Evolutionary conservation across 148 eudicot genomes (phyloP), one percentile per base, ranked within the genome.

Genomic region (Bassia scoparia): DNA sequence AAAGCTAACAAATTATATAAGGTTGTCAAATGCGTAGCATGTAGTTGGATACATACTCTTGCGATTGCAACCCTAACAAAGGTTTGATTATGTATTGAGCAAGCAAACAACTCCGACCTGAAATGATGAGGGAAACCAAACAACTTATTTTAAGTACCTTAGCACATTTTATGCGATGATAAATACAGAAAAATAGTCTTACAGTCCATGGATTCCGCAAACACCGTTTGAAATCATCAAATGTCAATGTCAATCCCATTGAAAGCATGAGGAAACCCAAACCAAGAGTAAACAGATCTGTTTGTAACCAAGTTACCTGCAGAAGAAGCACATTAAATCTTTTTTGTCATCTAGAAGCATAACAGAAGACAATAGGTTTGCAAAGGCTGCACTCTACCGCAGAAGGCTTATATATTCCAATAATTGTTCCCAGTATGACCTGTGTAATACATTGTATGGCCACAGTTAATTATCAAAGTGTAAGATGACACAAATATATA

Each of bases 181-280:
- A 69, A 23, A 29, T 38, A 55, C 68, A 70, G 38, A 43, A 84
- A 61, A 46, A 26, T 52, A 21, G 77, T 71, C 93, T 79, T 84
- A 96, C 97, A 74, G 97, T 92, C 96, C 99, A 92, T 31, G 96
- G 99, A 72, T 96, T 96, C 64, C 97, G 84, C 71, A 96, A 81
- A 81, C 99, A 96, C 76, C 99, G 86, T 81, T 86, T 86, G 80
- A 96, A 92, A 72, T 96, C 99, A 48, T 92, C 97, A 84, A 96
- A 96, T 66, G 89, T 96, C 75, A 96, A 87, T 23, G 97, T 96
- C 88, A 92, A 79, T 56, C 99, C 99, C 99, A 96, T 96, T 38
- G 97, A 96, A 81, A 96, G 96, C 99, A 96, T 96, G 75, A 96
- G 99, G 76, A 96, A 96, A 72, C 99, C 97, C 87, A 96, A 84